Evolutionary conservation across 768 basidiomycete genomes (phyloP).

Genomic region (Nidularia pulvinata): DNA sequence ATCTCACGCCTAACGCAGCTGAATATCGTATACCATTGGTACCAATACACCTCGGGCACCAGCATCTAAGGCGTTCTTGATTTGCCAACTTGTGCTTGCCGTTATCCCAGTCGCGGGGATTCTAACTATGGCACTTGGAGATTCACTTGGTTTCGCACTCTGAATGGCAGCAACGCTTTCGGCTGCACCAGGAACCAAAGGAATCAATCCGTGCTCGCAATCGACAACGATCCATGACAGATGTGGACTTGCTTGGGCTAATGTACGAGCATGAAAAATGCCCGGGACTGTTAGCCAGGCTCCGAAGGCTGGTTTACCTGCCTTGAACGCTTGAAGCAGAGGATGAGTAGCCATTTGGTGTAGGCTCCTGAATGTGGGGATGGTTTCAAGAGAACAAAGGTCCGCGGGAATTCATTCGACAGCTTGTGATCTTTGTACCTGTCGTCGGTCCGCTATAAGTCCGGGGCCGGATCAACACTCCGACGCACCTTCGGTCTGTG

Average conservation of each 20-base stretch:
- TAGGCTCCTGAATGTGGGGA: too few species aligned
- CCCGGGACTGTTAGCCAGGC: slow-evolving; percentile 67
- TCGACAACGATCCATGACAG: slow-evolving; percentile 68
- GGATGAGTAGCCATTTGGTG: slow-evolving; percentile 48
- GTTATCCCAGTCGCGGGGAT: slow-evolving; percentile 64
- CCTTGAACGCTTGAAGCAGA: slow-evolving; percentile 50
- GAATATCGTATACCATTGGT: slow-evolving; percentile 51
- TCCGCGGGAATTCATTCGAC: too few species aligned
- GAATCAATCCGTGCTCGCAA: slow-evolving; percentile 66
- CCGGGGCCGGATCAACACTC: too few species aligned
- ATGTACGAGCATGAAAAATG: slow-evolving; percentile 54
- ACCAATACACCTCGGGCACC: slow-evolving; percentile 67
- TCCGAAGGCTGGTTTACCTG: slow-evolving; percentile 63
- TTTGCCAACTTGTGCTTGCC: slow-evolving; percentile 63
- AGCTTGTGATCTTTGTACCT: too few species aligned
- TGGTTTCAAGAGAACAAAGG: too few species aligned
- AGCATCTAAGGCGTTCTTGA: slow-evolving; percentile 69
- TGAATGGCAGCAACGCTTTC: slow-evolving; percentile 57
- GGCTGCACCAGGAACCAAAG: slow-evolving; percentile 53
- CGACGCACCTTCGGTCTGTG: too few species aligned
- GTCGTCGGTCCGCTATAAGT: too few species aligned
- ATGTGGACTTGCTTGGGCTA: slow-evolving; percentile 53
- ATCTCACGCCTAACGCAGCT: not conserved
- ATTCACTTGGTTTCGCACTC: slow-evolving; percentile 35
- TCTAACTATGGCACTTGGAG: slow-evolving; percentile 56